A percentile compares a stretch with the other conserved stretches of the same genome.
Evolutionary conservation across 1,284 basidiomycete genomes (phyloP).

Genomic region (Inonotus obliquus): DNA sequence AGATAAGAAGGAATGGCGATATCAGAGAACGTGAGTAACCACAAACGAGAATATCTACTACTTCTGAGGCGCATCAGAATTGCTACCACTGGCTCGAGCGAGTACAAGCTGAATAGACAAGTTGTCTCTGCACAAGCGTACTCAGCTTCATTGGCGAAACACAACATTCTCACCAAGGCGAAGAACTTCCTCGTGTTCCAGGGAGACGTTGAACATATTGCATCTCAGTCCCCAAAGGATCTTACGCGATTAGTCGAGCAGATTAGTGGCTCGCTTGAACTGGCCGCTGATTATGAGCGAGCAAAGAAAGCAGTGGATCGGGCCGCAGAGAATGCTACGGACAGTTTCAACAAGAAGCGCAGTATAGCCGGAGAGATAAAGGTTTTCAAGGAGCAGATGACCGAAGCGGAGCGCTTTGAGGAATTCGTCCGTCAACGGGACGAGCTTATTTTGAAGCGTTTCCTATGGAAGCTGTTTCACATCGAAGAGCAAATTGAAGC

Average conservation of each 20-base stretch:
- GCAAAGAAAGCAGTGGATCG: constrained; percentile 85
- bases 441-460: constrained; percentile 72
- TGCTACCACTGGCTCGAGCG: constrained; percentile 79
- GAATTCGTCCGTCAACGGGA: constrained; percentile 72
- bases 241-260: constrained; percentile 91
- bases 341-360: constrained; percentile 90
- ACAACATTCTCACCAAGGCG: constrained; percentile 98
- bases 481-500: constrained; percentile 78
- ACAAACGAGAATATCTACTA: neutral
- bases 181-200: constrained; percentile 99
- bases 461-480: constrained; percentile 89
- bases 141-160: constrained; percentile 77
- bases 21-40: constrained; percentile 78
- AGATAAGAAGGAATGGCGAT: constrained; percentile 79
- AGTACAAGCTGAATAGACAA: constrained; percentile 81
- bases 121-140: constrained; percentile 82
- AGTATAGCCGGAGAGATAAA: constrained; percentile 95
- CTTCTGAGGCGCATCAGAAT: constrained; percentile 42
- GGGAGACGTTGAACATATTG: constrained; percentile 97
- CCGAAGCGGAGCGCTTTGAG: constrained; percentile 89
- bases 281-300: constrained; percentile 85
- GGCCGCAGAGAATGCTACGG: constrained; percentile 90
- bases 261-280: constrained; percentile 90
- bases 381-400: constrained; percentile 96
- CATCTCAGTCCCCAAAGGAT: constrained; percentile 90